Base-by-base conservation (phyloP, 208 protist genomes). In the Acanthamoeba divionensis region DNA sequence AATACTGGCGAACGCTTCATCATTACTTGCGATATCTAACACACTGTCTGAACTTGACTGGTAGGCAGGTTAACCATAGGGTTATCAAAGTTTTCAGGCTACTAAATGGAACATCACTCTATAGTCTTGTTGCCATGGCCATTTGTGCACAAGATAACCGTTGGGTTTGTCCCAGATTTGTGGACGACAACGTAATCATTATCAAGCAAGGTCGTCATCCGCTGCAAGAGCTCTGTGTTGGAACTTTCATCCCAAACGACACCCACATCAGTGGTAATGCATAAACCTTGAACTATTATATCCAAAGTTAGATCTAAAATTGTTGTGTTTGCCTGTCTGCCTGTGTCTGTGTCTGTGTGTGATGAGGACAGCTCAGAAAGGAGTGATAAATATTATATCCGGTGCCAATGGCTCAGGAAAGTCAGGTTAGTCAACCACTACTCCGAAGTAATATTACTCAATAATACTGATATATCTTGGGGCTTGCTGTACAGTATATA, bases 391-490 rank as follows among this genome's bases (percentile, higher is more conserved):
- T 21, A 0, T 91, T 18, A 5, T 91, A 6, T 52, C 75, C 1
- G 88, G 97, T 21, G 92, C 94, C 2, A 98, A 98, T 91, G 94
- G 95, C 38, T 97, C 96, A 77, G 97, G 97, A 5, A 98, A 98
- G 90, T 97, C 96, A 66, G 77, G 77, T 86, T 24, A 21, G 21
- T 57, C 63, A 12, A 71, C n/a, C n/a, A n/a, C n/a, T n/a, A n/a
- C n/a, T n/a, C n/a, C n/a, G n/a, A n/a, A n/a, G n/a, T n/a, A n/a
- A n/a, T n/a, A n/a, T n/a, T n/a, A n/a, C n/a, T n/a, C n/a, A n/a
- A n/a, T n/a, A n/a, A n/a, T n/a, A n/a, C n/a, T n/a, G n/a, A n/a
- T n/a, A n/a, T n/a, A n/a, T n/a, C n/a, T n/a, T n/a, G n/a, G n/a
- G n/a, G n/a, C n/a, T n/a, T n/a, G n/a, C n/a, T n/a, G 10, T 31